These are phyloP conservation scores for Hortaea werneckii DNA, from an alignment of 2,329 filamentous ascomycete species.

Conservation along the genomic window DNA sequence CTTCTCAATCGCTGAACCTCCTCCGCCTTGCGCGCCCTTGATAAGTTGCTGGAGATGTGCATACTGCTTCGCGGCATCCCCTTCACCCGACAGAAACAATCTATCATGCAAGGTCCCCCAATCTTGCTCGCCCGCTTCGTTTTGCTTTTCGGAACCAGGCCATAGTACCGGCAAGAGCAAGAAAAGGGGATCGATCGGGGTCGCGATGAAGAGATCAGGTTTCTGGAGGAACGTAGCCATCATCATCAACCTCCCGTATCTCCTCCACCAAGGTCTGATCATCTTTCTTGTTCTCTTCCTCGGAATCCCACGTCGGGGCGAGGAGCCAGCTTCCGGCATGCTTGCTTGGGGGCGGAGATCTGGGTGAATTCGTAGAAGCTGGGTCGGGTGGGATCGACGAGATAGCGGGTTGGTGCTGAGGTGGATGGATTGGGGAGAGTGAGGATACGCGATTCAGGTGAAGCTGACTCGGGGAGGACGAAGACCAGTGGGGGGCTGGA, in stretches of 20 bases:
- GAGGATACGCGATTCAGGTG: conserved; percentile 44
- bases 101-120: conserved; percentile 48
- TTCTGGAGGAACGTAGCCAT: conserved; percentile 52
- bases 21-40: conserved; percentile 18
- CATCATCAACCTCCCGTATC: background rate
- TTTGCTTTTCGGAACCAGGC: background rate
- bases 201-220: conserved; percentile 73
- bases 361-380: conserved; percentile 54
- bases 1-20: conserved; percentile 33
- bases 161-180: conserved; percentile 63
- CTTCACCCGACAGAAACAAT: conserved; percentile 25
- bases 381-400: conserved; percentile 44
- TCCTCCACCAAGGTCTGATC: background rate
- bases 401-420: conserved; percentile 40
- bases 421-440: conserved; percentile 47
- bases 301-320: conserved; percentile 19
- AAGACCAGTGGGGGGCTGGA: conserved; percentile 43
- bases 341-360: conserved; percentile 40
- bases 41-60: conserved; percentile 51
- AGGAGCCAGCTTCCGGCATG: conserved; percentile 50
- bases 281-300: conserved; percentile 2
- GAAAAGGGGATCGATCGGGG: conserved; percentile 75
- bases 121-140: conserved; percentile 7
- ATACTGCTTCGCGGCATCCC: conserved; percentile 31
- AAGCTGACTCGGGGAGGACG: conserved; percentile 45